Conservation (phyloP, 2,329 filamentous ascomycete species). For the Elsinoe ampelina region DNA sequence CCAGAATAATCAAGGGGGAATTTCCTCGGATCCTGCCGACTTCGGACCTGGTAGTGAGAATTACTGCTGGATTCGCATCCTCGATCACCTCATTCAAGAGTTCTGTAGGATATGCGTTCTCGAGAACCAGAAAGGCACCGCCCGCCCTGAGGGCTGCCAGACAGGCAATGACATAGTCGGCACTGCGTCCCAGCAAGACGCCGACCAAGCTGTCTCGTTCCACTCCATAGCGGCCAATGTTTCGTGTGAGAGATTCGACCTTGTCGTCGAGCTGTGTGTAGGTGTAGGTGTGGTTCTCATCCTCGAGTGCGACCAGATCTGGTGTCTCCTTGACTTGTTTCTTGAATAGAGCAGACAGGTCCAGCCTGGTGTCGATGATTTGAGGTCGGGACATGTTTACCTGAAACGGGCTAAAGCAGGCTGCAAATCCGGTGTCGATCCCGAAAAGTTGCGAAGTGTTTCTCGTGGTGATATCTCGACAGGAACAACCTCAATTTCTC, state of each 20-base stretch:
- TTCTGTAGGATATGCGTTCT: slow-evolving; percentile 67
- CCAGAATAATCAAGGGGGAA: slow-evolving; percentile 56
- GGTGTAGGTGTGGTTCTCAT: slow-evolving; percentile 57
- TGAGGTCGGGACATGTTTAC: slow-evolving; percentile 8
- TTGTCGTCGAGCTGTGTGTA: slow-evolving; percentile 63
- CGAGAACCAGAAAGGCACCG: slow-evolving; percentile 70
- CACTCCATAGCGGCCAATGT: slow-evolving; percentile 58
- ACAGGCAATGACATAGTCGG: slow-evolving; percentile 70
- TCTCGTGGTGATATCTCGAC: background rate
- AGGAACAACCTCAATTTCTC: background rate
- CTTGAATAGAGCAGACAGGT: slow-evolving; percentile 62
- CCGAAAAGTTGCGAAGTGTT: background rate
- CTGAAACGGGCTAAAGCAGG: slow-evolving; percentile 5
- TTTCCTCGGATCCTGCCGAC: slow-evolving; percentile 55
- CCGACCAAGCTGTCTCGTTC: slow-evolving; percentile 65
- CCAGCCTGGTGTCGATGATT: slow-evolving; percentile 60
- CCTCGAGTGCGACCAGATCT: slow-evolving; percentile 61
- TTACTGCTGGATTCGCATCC: slow-evolving; percentile 61
- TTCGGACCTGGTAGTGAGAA: slow-evolving; percentile 59
- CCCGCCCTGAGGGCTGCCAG: slow-evolving; percentile 69
- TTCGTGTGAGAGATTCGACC: slow-evolving; percentile 54
- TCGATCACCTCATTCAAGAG: slow-evolving; percentile 67
- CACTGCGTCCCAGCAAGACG: slow-evolving; percentile 64
- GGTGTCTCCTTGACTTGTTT: slow-evolving; percentile 61
- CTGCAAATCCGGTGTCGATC: slow-evolving; percentile 2